A percentile compares a stretch with the other conserved stretches of the same genome.
phyloP scores from a whole-genome alignment of 805 yeast genomes.

The Metschnikowia kofuensis region DNA sequence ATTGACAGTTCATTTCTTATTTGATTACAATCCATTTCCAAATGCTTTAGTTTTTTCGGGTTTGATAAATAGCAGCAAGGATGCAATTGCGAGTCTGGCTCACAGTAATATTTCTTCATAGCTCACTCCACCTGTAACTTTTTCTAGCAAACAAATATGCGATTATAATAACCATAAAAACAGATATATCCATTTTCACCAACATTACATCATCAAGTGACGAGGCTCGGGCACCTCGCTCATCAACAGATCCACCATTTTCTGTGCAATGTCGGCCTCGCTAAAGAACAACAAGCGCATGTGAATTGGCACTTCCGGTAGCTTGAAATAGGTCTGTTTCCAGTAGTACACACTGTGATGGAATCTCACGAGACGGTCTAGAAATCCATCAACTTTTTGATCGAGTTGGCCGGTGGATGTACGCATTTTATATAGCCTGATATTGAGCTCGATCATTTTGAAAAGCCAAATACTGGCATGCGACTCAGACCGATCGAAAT shows the following conservation, averaged over 20 bases:
- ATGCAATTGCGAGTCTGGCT: too few species aligned
- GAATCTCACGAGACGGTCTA: background rate
- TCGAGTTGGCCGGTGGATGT: background rate
- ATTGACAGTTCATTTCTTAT: too few species aligned
- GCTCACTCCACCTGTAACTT: too few species aligned
- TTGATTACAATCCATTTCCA: too few species aligned
- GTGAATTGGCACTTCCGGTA: background rate
- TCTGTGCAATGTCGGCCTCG: background rate
- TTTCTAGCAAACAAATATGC: too few species aligned
- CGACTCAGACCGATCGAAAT: background rate
- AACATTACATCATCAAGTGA: background rate
- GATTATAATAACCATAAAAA: too few species aligned
- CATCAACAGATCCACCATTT: background rate
- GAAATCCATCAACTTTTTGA: background rate
- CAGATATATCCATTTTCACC: too few species aligned
- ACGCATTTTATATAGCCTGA: background rate
- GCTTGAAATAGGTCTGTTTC: background rate
- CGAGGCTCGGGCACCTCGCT: background rate
- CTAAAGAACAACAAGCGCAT: background rate
- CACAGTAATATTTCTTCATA: too few species aligned
- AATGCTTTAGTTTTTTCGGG: too few species aligned
- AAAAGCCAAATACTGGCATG: background rate
- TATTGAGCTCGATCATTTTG: conserved; percentile 3
- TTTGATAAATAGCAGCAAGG: too few species aligned
- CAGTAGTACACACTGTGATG: conserved; percentile 1